A percentile compares a stretch with the other conserved stretches of the same genome.
Conservation (phyloP, 768 basidiomycete genomes). For the Rhodotorula paludigena region DNA sequence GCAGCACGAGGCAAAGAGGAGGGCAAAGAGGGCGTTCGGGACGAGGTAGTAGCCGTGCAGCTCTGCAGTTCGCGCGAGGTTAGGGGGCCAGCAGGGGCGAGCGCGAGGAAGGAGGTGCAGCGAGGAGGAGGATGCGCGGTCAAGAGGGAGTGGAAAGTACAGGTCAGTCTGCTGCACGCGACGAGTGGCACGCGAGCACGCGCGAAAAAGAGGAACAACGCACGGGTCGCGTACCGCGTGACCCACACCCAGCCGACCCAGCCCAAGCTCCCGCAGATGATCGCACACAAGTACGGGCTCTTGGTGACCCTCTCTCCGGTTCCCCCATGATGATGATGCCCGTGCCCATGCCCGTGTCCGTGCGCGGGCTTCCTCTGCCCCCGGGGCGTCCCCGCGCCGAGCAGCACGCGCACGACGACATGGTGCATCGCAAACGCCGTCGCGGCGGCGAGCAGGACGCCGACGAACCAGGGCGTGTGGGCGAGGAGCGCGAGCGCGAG, state of each 20-base stretch:
- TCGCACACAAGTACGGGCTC: conserved; percentile 88
- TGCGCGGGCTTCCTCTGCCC: conserved; percentile 51
- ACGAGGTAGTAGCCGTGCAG: conserved; percentile 68
- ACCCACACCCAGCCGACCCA: conserved; percentile 85
- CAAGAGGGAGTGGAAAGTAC: too few relatives aligned
- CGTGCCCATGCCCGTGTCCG: neutral
- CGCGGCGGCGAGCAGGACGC: conserved; percentile 71
- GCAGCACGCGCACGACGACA: conserved; percentile 74
- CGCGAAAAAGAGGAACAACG: neutral
- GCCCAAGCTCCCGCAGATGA: conserved; percentile 75
- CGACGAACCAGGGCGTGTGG: conserved; percentile 84
- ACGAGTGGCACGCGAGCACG: too few relatives aligned
- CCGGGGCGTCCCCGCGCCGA: conserved; percentile 51
- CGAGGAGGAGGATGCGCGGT: neutral
- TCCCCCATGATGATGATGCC: neutral
- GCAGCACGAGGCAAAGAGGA: conserved; percentile 64
- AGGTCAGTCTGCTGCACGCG: too few relatives aligned
- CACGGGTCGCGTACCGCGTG: conserved; percentile 61
- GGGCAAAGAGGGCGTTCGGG: conserved; percentile 68
- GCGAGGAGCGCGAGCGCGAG: conserved; percentile 78
- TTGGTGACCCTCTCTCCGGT: conserved; percentile 69
- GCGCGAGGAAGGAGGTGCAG: neutral
- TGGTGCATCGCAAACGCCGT: conserved; percentile 93
- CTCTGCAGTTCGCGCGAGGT: too few relatives aligned
- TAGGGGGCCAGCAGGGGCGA: too few relatives aligned